Percentiles rank a stretch among this genome's conserved stretches.
These are phyloP conservation scores for Phytophthora tentaculata DNA, from an alignment of 352 stramenopile species.

Conservation along the genomic window DNA sequence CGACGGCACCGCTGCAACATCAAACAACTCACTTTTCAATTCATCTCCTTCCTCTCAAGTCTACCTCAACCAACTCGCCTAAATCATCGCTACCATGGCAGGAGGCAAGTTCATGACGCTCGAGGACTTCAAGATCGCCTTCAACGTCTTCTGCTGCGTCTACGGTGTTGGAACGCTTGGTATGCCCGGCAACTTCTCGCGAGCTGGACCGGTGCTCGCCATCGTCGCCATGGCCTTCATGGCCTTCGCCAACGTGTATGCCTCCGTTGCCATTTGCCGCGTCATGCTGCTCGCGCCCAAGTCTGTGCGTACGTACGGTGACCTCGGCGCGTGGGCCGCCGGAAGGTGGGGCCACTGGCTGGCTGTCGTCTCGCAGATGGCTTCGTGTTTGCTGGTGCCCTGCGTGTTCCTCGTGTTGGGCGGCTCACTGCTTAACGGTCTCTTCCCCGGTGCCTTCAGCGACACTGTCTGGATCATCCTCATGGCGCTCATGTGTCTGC, in stretches of 20 bases:
- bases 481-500: constrained; percentile 55
- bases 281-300: constrained; percentile 58
- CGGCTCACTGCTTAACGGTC: constrained; percentile 19
- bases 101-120: constrained; percentile 18
- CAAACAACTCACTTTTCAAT: constrained; percentile 11
- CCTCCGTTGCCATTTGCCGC: constrained; percentile 51
- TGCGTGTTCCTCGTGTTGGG: constrained; percentile 32
- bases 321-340: constrained; percentile 60
- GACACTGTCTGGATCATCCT: constrained; percentile 60
- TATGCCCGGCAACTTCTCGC: constrained; percentile 31
- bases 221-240: constrained; percentile 60
- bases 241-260: constrained; percentile 67
- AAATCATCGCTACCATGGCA: constrained; percentile 8
- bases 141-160: constrained; percentile 35
- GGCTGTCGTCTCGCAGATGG: constrained; percentile 52
- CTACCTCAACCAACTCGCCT: background rate
- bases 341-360: constrained; percentile 57
- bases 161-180: constrained; percentile 30
- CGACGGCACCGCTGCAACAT: background rate
- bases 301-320: constrained; percentile 55
- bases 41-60: constrained; percentile 5
- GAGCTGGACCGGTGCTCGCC: constrained; percentile 28
- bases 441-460: constrained; percentile 33
- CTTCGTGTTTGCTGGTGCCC: constrained; percentile 55
- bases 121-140: constrained; percentile 30